Base-by-base conservation (phyloP, 495 filamentous ascomycete genomes). In the Amniculicola lignicola region DNA sequence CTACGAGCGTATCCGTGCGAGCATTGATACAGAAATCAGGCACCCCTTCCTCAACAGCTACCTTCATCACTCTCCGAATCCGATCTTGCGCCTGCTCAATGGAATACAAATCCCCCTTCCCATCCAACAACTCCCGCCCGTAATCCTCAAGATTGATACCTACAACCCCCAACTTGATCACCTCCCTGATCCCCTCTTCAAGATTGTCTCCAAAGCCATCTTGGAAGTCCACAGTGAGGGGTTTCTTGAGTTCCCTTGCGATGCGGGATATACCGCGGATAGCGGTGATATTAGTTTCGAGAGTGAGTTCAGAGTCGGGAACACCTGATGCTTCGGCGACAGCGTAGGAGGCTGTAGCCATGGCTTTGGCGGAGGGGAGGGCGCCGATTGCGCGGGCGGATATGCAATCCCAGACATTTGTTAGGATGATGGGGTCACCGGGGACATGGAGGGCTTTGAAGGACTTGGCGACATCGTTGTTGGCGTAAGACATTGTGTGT, bases 261-360 rank as follows among this genome's bases (percentile, higher is more conserved):
- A 62, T 40, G 9, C 22, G 15, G 1, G 42, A 48, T 22, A 64
- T 39, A 24, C 27, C 46, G 12, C 36, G 31, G 28, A 69, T 54
- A 6, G 67, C 66, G 2, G 54, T 35, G 10, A 78, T 44, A 48
- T 77, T 71, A 0, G 48, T 45, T 9, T 70, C 44, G 9, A 73
- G 65, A 0, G 67, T 70, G 16, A 84, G 68, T 6, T 70, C 56
- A 6, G 67, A 61, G 63, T 82, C 79, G 1, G 66, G 45, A 10
- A 72, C 57, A 29, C 74, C 76, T 25, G 65, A 62, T 2, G 70
- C 59, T 12, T 65, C 62, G 1, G 80, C 77, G 22, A 82, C 65
- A 12, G 78, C 75, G 56, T 67, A 77, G 52, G 72, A 77, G 1
- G 75, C 76, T n/a, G 79, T 80, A 16, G 78, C 80, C 22, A 82